These are phyloP conservation scores for Pseudopyrenochaeta lycopersici DNA, from an alignment of 2,329 filamentous ascomycete genomes.

Conservation along the genomic window DNA sequence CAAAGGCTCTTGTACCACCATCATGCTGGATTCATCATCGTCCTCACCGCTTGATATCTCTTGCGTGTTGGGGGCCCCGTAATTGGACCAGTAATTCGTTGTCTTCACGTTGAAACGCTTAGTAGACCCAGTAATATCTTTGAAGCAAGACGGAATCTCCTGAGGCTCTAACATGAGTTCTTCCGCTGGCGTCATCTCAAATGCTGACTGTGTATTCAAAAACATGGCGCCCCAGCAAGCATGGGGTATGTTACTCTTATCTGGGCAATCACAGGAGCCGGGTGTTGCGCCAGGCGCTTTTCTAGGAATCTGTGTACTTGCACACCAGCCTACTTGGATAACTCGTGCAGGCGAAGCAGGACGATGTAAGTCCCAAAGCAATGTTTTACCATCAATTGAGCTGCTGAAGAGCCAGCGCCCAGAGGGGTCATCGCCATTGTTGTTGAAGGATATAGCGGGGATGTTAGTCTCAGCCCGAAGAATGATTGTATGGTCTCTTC, in stretches of 20 bases:
- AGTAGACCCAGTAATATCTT: slow-evolving; percentile 15
- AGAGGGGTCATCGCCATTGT: slow-evolving; percentile 63
- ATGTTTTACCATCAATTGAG: slow-evolving; percentile 61
- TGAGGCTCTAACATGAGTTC: background rate
- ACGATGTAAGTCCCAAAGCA: slow-evolving; percentile 57
- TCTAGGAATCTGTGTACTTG: slow-evolving; percentile 12
- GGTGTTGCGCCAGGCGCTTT: slow-evolving; percentile 11
- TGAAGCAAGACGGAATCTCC: slow-evolving; percentile 11
- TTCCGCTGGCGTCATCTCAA: slow-evolving; percentile 16
- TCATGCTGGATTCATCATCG: slow-evolving; percentile 2
- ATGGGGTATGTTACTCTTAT: slow-evolving; percentile 22
- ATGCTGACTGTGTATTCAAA: slow-evolving; percentile 37
- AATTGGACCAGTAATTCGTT: background rate
- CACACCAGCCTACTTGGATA: slow-evolving; percentile 38
- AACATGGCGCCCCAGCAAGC: slow-evolving; percentile 41
- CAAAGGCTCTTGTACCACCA: slow-evolving; percentile 11
- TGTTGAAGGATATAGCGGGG: slow-evolving; percentile 67
- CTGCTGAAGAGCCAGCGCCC: slow-evolving; percentile 67
- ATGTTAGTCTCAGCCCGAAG: slow-evolving; percentile 57
- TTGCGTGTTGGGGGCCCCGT: background rate
- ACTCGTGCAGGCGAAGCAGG: slow-evolving; percentile 18
- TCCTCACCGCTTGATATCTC: background rate
- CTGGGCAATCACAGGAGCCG: slow-evolving; percentile 20
- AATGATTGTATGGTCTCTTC: slow-evolving; percentile 31
- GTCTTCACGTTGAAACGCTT: slow-evolving; percentile 10